These are phyloP conservation scores for Keithomyces neogunnii DNA, from an alignment of 2,329 filamentous ascomycete species.

Conservation along the genomic window DNA sequence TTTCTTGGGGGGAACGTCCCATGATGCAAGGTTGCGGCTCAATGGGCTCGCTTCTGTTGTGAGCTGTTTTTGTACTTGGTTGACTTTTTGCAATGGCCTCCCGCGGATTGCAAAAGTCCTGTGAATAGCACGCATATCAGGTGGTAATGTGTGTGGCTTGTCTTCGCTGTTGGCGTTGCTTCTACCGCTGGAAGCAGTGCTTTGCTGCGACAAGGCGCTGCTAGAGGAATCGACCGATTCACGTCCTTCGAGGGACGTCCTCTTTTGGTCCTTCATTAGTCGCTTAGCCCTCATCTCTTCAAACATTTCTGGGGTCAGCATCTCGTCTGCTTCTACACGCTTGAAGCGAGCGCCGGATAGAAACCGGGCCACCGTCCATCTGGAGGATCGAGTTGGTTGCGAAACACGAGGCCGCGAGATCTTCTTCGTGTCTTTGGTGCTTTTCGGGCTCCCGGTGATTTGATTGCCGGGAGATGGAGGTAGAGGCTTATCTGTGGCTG, in stretches of 20 bases:
- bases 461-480: constrained; percentile 15
- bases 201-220: neutral
- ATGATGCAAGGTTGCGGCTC: constrained; percentile 10
- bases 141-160: neutral
- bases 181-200: neutral
- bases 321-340: constrained; percentile 49
- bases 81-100: neutral
- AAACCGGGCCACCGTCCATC: constrained; percentile 48
- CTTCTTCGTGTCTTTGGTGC: neutral
- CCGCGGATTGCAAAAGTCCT: constrained; percentile 2
- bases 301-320: constrained; percentile 19
- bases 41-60: neutral
- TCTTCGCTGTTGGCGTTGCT: neutral
- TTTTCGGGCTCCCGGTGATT: neutral
- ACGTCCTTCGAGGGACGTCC: neutral
- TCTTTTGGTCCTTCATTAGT: neutral
- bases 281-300: neutral
- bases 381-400: constrained; percentile 18
- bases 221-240: constrained; percentile 2
- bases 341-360: constrained; percentile 47
- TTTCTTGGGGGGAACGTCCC: constrained; percentile 1
- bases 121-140: constrained; percentile 2
- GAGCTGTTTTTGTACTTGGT: neutral
- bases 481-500: constrained; percentile 3
- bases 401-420: neutral